Conservation (phyloP, 768 basidiomycete genomes). For the Sporobolomyces pararoseus region DNA sequence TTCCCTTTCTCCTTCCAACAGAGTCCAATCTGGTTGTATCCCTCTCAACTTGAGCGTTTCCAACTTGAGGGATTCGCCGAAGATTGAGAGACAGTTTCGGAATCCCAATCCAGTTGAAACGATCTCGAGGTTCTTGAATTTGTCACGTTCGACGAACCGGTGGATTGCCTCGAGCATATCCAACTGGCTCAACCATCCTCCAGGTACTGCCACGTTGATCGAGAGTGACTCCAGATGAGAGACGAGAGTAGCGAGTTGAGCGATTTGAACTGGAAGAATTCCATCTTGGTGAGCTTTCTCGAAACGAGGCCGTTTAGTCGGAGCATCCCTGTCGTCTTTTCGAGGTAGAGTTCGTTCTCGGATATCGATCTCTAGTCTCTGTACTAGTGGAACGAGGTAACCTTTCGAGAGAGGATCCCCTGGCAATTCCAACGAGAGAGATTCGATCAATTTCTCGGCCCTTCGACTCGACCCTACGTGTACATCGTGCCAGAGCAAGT, state of each 20-base stretch:
- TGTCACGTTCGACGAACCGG: not conserved
- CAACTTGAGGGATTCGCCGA: not conserved
- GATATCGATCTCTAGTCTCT: not conserved
- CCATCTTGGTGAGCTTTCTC: not conserved
- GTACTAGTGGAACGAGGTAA: conserved; percentile 2
- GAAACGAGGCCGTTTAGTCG: not conserved
- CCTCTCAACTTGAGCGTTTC: not conserved
- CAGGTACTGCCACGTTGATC: not conserved
- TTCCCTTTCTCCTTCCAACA: not conserved
- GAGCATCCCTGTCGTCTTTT: not conserved
- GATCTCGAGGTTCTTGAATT: not conserved
- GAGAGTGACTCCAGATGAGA: not conserved
- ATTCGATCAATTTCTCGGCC: not conserved
- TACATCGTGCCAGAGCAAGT: not conserved
- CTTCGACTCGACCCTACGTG: not conserved
- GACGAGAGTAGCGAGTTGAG: not conserved
- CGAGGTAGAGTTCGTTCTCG: not conserved
- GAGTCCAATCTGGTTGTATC: not conserved
- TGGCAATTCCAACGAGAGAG: not conserved
- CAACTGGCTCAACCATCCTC: not conserved
- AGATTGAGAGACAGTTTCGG: not conserved
- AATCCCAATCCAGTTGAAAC: not conserved
- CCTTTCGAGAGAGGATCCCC: not conserved
- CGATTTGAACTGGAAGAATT: not conserved
- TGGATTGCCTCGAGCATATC: not conserved